phyloP scores from a whole-genome alignment of 2,329 filamentous ascomycete species.

The Penicillium verrucosum region DNA sequence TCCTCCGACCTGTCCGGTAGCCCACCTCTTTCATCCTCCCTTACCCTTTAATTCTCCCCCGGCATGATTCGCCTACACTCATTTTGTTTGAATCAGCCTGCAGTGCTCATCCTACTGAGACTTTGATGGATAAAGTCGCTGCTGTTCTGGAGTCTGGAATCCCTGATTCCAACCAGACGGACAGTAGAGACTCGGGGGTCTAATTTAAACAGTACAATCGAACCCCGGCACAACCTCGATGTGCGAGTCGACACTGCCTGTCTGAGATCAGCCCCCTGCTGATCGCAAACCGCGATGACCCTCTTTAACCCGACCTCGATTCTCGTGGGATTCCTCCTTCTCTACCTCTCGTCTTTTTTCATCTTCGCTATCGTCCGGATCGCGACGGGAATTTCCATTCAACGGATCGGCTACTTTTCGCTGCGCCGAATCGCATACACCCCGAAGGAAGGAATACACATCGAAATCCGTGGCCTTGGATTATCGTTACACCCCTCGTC shows the following conservation, averaged over 20 bases:
- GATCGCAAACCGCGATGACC: slow-evolving; percentile 43
- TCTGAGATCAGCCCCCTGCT: slow-evolving; percentile 30
- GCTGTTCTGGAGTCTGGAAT: slow-evolving; percentile 9
- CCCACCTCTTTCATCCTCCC: slow-evolving; percentile 21
- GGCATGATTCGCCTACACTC: slow-evolving; percentile 13
- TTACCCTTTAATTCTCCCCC: slow-evolving; percentile 7
- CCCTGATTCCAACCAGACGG: slow-evolving; percentile 5
- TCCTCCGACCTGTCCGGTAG: slow-evolving; percentile 24
- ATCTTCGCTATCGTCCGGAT: slow-evolving; percentile 90
- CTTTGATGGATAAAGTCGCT: slow-evolving; percentile 9
- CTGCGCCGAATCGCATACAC: slow-evolving; percentile 87
- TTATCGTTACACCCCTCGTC: slow-evolving; percentile 88
- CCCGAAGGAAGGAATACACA: slow-evolving; percentile 79
- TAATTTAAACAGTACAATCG: slow-evolving; percentile 8
- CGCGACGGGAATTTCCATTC: slow-evolving; percentile 89
- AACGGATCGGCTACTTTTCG: slow-evolving; percentile 89
- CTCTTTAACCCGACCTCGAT: slow-evolving; percentile 69
- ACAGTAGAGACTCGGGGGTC: slow-evolving; percentile 9
- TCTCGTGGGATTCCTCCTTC: slow-evolving; percentile 76
- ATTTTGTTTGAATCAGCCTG: slow-evolving; percentile 8
- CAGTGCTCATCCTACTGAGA: slow-evolving; percentile 9
- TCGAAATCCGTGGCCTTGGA: slow-evolving; percentile 86
- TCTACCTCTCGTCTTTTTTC: slow-evolving; percentile 89
- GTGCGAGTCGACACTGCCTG: slow-evolving; percentile 16
- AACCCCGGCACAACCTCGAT: slow-evolving; percentile 14